Evolutionary conservation across 805 yeast genomes (phyloP).

Genomic region (Saccharomycopsis schoenii): DNA sequence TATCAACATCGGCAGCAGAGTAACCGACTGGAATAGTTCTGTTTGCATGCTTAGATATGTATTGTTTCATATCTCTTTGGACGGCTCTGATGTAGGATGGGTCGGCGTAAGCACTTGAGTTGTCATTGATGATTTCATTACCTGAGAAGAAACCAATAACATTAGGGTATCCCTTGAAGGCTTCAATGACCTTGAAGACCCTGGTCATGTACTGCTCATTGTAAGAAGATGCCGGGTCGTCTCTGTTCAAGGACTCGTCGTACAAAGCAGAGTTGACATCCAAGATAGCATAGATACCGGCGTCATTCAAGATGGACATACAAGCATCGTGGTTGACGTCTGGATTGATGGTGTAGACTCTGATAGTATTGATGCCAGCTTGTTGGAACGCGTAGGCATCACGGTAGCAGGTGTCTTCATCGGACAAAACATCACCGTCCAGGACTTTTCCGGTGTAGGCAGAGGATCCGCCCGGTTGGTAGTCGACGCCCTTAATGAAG

Average conservation of each 20-base stretch:
- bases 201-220: constrained; percentile 60
- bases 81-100: constrained; percentile 84
- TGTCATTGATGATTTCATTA: constrained; percentile 85
- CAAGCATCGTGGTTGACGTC: constrained; percentile 83
- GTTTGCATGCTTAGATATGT: constrained; percentile 55
- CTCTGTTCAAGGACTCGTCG: constrained; percentile 62
- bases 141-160: constrained; percentile 84
- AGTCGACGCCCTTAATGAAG: constrained; percentile 79
- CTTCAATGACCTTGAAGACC: constrained; percentile 76
- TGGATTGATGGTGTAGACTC: constrained; percentile 78
- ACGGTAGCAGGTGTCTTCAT: constrained; percentile 60
- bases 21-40: constrained; percentile 91
- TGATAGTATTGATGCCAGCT: constrained; percentile 74
- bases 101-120: constrained; percentile 44
- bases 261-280: constrained; percentile 74
- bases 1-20: constrained; percentile 80
- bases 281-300: constrained; percentile 79
- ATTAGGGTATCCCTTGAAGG: constrained; percentile 77
- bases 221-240: constrained; percentile 62
- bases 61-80: constrained; percentile 84
- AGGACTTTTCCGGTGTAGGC: constrained; percentile 27
- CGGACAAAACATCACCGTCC: constrained; percentile 57
- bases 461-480: constrained; percentile 91
- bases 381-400: constrained; percentile 73
- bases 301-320: constrained; percentile 80